Evolutionary conservation across 805 yeast genomes (phyloP).

Genomic region (Candida pini): DNA sequence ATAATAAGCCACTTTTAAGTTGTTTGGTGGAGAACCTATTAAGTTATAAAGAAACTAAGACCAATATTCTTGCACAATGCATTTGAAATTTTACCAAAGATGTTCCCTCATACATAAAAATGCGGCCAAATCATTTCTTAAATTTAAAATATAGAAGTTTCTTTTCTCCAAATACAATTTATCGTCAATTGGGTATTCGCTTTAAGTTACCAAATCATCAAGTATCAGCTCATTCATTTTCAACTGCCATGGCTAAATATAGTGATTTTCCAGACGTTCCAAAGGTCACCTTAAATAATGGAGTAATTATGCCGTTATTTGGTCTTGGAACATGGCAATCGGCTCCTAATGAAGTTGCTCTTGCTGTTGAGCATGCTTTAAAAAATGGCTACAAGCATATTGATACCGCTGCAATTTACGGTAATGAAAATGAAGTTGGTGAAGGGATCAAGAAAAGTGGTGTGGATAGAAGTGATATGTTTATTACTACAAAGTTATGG

Average conservation of each 20-base stretch:
- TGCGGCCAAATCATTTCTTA: no score
- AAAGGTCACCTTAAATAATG: conserved; percentile 7
- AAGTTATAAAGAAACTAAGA: no score
- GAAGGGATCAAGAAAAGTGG: conserved; percentile 41
- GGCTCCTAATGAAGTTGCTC: conserved; percentile 40
- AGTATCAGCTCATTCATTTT: not conserved
- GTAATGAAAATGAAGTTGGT: conserved; percentile 65
- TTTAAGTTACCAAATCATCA: no score
- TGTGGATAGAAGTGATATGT: conserved; percentile 44
- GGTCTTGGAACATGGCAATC: conserved; percentile 34
- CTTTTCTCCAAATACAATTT: no score
- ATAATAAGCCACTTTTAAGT: no score
- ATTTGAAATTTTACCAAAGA: no score
- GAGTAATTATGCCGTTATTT: conserved; percentile 7
- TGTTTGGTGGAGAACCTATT: no score
- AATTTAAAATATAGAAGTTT: no score
- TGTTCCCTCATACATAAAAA: no score
- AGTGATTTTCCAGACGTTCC: conserved; percentile 1
- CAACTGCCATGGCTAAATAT: not conserved
- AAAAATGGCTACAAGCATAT: conserved; percentile 65
- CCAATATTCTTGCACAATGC: no score
- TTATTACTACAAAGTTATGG: conserved; percentile 61
- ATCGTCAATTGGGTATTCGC: no score
- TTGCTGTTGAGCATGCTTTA: conserved; percentile 55
- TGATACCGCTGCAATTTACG: conserved; percentile 69